Conservation (phyloP, 805 yeast genomes). For the Yamadazyma paraphyllophila region DNA sequence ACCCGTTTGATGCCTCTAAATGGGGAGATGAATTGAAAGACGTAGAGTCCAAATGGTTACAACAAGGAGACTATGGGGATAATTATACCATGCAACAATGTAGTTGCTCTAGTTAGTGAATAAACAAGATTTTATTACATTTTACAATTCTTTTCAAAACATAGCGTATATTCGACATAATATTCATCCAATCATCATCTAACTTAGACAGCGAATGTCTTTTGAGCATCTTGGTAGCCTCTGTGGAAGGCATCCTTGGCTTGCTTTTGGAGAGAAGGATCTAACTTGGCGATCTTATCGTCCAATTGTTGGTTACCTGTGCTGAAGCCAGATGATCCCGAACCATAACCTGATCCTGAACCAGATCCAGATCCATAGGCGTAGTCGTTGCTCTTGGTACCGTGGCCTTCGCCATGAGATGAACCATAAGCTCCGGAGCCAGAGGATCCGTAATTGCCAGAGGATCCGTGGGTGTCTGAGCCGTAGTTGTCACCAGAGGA, state of each 20-base stretch:
- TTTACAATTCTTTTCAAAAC: too few relatives aligned
- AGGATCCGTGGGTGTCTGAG: background rate
- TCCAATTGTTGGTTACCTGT: slow-evolving; percentile 39
- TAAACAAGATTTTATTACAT: too few relatives aligned
- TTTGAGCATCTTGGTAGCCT: slow-evolving; percentile 39
- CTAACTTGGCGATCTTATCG: slow-evolving; percentile 32
- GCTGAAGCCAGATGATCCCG: slow-evolving; percentile 22
- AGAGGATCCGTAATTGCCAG: background rate
- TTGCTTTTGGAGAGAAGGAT: slow-evolving; percentile 32
- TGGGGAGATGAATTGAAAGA: slow-evolving; percentile 70
- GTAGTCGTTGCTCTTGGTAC: background rate
- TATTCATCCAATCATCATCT: slow-evolving; percentile 1
- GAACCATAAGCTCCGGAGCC: slow-evolving; percentile 15
- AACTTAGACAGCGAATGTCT: slow-evolving; percentile 19
- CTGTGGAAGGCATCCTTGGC: slow-evolving; percentile 41
- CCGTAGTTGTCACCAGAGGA: background rate
- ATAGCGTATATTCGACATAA: slow-evolving; percentile 1
- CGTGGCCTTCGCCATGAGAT: slow-evolving; percentile 5
- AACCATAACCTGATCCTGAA: slow-evolving; percentile 2
- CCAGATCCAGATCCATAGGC: background rate
- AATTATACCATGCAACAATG: slow-evolving; percentile 65
- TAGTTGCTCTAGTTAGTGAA: slow-evolving; percentile 63
- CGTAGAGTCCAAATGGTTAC: slow-evolving; percentile 52
- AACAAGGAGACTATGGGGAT: slow-evolving; percentile 49
- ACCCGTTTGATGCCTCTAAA: slow-evolving; percentile 67